Evolutionary conservation across 129 eudicot species (phyloP), one percentile per base, ranked within the genome.

Genomic region (Ambrosia trifida): DNA sequence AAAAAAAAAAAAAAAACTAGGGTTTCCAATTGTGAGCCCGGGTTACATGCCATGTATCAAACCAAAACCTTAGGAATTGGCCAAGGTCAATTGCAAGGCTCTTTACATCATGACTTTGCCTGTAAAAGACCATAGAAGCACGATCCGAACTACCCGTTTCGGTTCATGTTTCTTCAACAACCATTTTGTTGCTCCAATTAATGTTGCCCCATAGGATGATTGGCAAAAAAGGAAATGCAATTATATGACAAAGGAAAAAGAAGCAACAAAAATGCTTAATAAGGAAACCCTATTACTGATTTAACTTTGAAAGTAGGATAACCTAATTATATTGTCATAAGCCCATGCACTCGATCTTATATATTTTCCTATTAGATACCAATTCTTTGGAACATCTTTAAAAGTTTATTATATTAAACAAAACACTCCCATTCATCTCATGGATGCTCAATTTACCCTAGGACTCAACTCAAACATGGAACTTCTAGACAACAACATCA

Each of bases 381-480:
- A 24, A 24, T 71, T 72, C 63, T 61, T 62, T 70, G 72, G 14
- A 49, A 67, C 74, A 68, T 72, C 53, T 57, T 49, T 38, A 11
- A 73, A 73, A 66, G 33, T 28, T 73, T 79, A 44, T 49, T 31
- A 13, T 17, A 33, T 0, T 3, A 63, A 11, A 78, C 16, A 78
- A 58, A 30, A 72, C 72, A 56, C 51, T 46, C 79, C 24, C 57
- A 49, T 61, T 64, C 66, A 61, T 46, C 74, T 33, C 64, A 68
- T 79, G 84, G 84, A 70, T 60, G 69, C 76, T 74, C 76, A 79
- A 41, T 82, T 79, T 58, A 85, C 70, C 43, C 52, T 62, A 66
- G 86, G 63, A 64, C 44, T 46, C 77, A 74, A 54, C 74, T 65
- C 70, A 36, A 84, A 72, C 78, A 82, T 79, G 85, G 89, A 87